Conservation (phyloP, 2,329 filamentous ascomycete genomes). For the Talaromyces marneffei region DNA sequence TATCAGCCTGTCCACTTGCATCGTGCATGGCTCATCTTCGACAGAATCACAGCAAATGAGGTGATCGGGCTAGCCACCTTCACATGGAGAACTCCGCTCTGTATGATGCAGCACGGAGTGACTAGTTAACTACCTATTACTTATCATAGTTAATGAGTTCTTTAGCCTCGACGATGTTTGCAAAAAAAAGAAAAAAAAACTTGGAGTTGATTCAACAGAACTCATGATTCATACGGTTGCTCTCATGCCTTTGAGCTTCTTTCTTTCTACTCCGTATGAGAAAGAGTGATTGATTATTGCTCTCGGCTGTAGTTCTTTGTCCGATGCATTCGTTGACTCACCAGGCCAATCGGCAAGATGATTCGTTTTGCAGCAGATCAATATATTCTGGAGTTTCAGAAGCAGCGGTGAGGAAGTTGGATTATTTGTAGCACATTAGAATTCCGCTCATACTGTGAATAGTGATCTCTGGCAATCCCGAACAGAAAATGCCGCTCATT, state of each 20-base stretch:
- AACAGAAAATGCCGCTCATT: slow-evolving; percentile 19
- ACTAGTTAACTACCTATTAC: not conserved
- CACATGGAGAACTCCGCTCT: not conserved
- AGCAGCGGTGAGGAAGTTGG: not conserved
- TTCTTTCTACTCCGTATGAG: not conserved
- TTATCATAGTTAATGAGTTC: not conserved
- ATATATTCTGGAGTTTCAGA: not conserved
- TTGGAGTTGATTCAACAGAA: not conserved
- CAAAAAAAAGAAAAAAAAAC: not conserved
- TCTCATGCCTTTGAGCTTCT: not conserved
- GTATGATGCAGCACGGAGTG: not conserved
- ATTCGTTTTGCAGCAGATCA: not conserved
- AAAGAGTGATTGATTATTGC: not conserved
- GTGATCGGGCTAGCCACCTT: not conserved
- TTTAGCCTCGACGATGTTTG: not conserved
- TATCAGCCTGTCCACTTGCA: not conserved
- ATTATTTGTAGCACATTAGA: not conserved
- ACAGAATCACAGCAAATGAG: not conserved
- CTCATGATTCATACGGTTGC: not conserved
- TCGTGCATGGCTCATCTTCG: not conserved
- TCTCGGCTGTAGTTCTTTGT: not conserved
- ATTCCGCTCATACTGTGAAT: not conserved
- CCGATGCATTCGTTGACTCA: not conserved
- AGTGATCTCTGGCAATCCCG: slow-evolving; percentile 22
- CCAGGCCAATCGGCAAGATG: not conserved